Evolutionary conservation across 192 early-diverging fungal genomes (phyloP).

Genomic region (Tieghemiomyces parasiticus): DNA sequence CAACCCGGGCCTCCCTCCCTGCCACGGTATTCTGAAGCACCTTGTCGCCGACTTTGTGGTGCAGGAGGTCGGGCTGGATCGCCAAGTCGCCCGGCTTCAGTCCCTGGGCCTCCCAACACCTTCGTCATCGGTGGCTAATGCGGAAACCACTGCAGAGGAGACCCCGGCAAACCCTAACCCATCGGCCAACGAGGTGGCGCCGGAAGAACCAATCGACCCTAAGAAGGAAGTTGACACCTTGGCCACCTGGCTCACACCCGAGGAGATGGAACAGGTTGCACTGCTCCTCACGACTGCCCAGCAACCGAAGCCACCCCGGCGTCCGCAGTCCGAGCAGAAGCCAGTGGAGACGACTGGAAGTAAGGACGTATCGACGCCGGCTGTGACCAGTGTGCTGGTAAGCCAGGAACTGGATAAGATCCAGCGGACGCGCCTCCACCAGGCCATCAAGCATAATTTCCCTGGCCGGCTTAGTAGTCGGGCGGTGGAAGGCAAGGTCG

Average conservation of each 20-base stretch:
- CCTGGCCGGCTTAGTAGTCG: conserved; percentile 19
- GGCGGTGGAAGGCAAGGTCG: conserved; percentile 21
- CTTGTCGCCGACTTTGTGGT: conserved; percentile 86
- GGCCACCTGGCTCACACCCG: conserved; percentile 13
- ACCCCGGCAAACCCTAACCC: not conserved
- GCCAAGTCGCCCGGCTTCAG: conserved; percentile 50
- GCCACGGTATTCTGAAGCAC: conserved; percentile 29
- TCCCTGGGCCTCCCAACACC: not conserved
- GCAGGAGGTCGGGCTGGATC: conserved; percentile 67
- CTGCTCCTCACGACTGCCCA: not conserved
- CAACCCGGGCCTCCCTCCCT: conserved; percentile 12
- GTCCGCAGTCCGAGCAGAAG: too few relatives aligned
- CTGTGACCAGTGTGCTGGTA: not conserved
- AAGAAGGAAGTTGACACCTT: conserved; percentile 15
- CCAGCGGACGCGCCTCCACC: conserved; percentile 14
- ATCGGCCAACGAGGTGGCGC: conserved; percentile 19
- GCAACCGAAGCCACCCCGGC: too few relatives aligned
- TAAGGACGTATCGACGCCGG: too few relatives aligned
- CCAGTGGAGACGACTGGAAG: too few relatives aligned
- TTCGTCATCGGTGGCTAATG: not conserved
- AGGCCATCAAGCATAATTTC: conserved; percentile 31
- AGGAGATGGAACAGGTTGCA: not conserved
- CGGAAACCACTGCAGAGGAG: not conserved
- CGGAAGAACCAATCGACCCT: conserved; percentile 17
- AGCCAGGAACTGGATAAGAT: conserved; percentile 13